These are phyloP conservation scores for Croton laevigatus DNA, from an alignment of 441 rosid species.

Conservation along the genomic window DNA sequence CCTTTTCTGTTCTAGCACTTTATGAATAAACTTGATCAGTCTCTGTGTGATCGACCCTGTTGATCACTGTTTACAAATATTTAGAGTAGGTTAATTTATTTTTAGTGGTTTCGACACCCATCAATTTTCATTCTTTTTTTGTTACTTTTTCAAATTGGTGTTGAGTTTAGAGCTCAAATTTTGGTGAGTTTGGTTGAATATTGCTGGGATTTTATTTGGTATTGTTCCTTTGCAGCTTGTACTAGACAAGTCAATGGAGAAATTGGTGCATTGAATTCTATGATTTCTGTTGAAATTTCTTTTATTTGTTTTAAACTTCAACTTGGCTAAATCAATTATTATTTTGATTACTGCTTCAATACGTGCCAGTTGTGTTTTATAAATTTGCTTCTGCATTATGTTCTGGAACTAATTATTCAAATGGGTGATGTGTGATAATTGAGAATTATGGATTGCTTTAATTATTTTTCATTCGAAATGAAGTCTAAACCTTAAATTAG, in stretches of 20 bases:
- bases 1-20: no score
- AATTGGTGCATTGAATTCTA: neutral
- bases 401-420: slow-evolving; percentile 6
- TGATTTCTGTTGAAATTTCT: neutral
- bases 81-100: no score
- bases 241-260: slow-evolving; percentile 9
- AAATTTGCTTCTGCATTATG: neutral
- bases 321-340: neutral
- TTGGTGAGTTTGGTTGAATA: no score
- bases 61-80: no score
- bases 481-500: no score
- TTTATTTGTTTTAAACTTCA: neutral
- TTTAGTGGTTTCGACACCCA: no score
- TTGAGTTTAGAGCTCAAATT: neutral
- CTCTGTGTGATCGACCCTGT: no score
- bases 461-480: neutral
- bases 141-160: slow-evolving; percentile 2
- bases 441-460: neutral
- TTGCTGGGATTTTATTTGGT: neutral
- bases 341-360: neutral
- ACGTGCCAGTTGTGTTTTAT: neutral
- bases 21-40: no score
- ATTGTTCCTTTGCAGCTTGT: neutral
- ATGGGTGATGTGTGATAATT: neutral
- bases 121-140: no score